Base-by-base conservation (phyloP, 176 grass and related monocot genomes). In the Eremochloa ophiuroides region DNA sequence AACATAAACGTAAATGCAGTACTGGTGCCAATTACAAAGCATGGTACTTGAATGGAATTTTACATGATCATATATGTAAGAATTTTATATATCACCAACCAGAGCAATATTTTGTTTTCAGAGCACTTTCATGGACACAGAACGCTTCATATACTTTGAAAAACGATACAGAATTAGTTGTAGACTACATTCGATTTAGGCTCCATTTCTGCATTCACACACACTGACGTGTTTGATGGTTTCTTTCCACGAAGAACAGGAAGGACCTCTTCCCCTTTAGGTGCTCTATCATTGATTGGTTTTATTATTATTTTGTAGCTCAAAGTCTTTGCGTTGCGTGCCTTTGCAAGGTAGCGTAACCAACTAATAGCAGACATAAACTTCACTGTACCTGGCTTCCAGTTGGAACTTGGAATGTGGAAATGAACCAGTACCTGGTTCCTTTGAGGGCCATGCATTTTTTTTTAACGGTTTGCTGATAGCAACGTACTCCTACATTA, bases 381-480 rank as follows among this genome's bases (percentile, higher is more conserved):
- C 73, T 64, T 64, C 75, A 73, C 58, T 18, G 22, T 31, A 37
- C 0, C 18, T 37, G n/a, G 31, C 6, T 30, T 23, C 14, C 29
- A 53, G 13, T 15, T 64, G 7, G 6, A 33, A 13, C 46, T n/a
- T n/a, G n/a, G n/a, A n/a, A n/a, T n/a, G 8, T 34, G 50, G 35
- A 70, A 28, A 48, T 69, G 23, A 46, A n/a, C 35, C 72, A 16
- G 15, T 20, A n/a, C 18, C 14, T 17, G 44, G 44, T 15, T 4
- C 44, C 50, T 53, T 53, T n/a, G 20, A 35, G 33, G 17, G 0
- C 48, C 18, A 51, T 22, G 48, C 22, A 51, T 51, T 22, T 8
- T 22, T 85, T 10, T 41, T 71, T n/a, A n/a, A n/a, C n/a, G n/a
- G 15, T 72, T 62, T 68, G 27, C 56, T 53, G 75, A 73, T 9